Evolutionary conservation across 805 yeast species (phyloP).

Genomic region (Cyberlindnera meyerae): DNA sequence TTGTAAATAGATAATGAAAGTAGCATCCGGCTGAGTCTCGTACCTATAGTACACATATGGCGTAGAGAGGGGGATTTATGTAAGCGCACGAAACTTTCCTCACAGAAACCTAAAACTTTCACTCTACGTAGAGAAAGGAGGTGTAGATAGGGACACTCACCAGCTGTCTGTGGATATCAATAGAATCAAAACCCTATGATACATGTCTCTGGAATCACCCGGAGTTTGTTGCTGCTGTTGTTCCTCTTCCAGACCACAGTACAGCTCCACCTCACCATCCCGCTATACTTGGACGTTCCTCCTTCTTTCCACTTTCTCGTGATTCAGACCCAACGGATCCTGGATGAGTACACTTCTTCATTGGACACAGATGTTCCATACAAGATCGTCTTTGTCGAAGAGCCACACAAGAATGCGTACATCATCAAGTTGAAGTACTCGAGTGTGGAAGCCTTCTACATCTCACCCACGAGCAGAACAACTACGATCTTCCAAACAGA

Average conservation of each 20-base stretch:
- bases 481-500: constrained; percentile 13
- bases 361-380: constrained; percentile 1
- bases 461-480: constrained; percentile 11
- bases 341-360: constrained; percentile 2
- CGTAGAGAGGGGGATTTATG: too few relatives aligned
- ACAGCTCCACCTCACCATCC: constrained; percentile 8
- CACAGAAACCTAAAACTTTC: too few relatives aligned
- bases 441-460: constrained; percentile 10
- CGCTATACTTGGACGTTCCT: constrained; percentile 11
- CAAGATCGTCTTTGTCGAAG: constrained; percentile 1
- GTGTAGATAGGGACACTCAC: too few relatives aligned
- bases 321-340: constrained; percentile 5
- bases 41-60: too few relatives aligned
- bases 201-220: too few relatives aligned
- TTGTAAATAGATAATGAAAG: background rate
- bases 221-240: background rate
- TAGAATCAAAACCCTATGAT: too few relatives aligned
- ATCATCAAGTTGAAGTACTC: constrained; percentile 7
- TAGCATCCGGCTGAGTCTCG: too few relatives aligned
- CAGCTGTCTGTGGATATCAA: too few relatives aligned
- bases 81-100: background rate
- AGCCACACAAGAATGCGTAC: constrained; percentile 3
- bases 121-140: too few relatives aligned
- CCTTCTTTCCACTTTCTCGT: constrained; percentile 6
- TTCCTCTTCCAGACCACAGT: background rate